A percentile compares a stretch with the other conserved stretches of the same genome.
Evolutionary conservation across 768 basidiomycete genomes (phyloP).

Genomic region (Tephrocybe sp.): DNA sequence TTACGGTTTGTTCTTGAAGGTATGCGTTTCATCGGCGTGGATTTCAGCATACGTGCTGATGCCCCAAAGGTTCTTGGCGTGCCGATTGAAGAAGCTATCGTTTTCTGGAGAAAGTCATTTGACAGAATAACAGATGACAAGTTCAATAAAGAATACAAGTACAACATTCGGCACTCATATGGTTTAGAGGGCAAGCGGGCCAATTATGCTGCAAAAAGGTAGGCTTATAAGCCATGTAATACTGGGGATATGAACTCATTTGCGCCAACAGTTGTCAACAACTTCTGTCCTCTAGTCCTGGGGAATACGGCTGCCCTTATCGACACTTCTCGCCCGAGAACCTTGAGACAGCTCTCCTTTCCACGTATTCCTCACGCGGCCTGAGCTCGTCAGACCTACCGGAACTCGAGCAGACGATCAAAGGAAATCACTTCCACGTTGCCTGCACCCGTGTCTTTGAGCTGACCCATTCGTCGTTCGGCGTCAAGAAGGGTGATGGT

Average conservation of each 20-base stretch:
- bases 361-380: constrained; percentile 64
- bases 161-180: constrained; percentile 95
- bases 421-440: constrained; percentile 84
- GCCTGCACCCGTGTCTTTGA: constrained; percentile 98
- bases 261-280: constrained; percentile 71
- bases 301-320: constrained; percentile 91
- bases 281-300: constrained; percentile 65
- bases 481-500: constrained; percentile 89
- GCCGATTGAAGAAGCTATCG: constrained; percentile 89
- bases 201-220: constrained; percentile 95
- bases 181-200: constrained; percentile 93
- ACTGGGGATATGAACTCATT: constrained; percentile 1
- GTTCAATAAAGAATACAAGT: constrained; percentile 97
- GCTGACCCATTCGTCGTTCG: constrained; percentile 72
- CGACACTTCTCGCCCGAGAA: constrained; percentile 85
- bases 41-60: neutral
- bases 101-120: constrained; percentile 93
- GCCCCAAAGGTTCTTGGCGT: constrained; percentile 78
- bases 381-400: constrained; percentile 68
- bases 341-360: constrained; percentile 72
- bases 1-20: constrained; percentile 95
- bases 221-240: neutral
- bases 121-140: constrained; percentile 82
- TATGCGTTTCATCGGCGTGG: constrained; percentile 23
- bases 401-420: constrained; percentile 82